Evolutionary conservation across 1,284 basidiomycete species (phyloP).

Genomic region (Ustilago nuda): DNA sequence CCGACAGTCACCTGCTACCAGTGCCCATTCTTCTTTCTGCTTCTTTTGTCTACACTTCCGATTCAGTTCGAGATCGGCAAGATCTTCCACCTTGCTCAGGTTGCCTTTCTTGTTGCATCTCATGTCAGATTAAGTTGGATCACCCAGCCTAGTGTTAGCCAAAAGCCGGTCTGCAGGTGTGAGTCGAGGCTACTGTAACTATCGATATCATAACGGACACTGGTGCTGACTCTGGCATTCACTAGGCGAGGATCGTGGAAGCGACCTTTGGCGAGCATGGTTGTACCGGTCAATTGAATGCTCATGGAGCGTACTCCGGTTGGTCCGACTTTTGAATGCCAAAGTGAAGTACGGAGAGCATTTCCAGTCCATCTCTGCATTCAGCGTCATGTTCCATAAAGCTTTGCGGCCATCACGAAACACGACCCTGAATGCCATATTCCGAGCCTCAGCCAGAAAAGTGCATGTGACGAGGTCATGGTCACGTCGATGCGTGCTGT

Average conservation of each 20-base stretch:
- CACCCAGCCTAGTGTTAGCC: not conserved
- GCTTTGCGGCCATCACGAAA: not conserved
- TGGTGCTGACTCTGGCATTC: not conserved
- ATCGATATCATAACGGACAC: not conserved
- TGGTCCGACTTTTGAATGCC: not conserved
- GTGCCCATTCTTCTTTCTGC: not conserved
- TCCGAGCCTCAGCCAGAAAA: not conserved
- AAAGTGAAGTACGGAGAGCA: not conserved
- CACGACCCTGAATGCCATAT: not conserved
- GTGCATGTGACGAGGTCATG: not conserved
- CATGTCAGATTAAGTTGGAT: not conserved
- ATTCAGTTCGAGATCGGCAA: not conserved
- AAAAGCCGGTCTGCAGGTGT: too few relatives aligned
- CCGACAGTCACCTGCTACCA: not conserved
- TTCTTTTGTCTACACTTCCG: not conserved
- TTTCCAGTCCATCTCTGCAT: not conserved
- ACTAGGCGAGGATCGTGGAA: conserved; percentile 2
- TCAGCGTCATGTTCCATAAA: not conserved
- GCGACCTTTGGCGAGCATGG: not conserved
- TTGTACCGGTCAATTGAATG: not conserved
- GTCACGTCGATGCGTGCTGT: not conserved
- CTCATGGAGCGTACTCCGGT: not conserved
- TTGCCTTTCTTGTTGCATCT: not conserved
- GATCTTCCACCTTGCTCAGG: not conserved
- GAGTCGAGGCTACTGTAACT: too few relatives aligned